Evolutionary conservation across 345 rosid genomes (phyloP).

Genomic region (Reutealis trisperma): DNA sequence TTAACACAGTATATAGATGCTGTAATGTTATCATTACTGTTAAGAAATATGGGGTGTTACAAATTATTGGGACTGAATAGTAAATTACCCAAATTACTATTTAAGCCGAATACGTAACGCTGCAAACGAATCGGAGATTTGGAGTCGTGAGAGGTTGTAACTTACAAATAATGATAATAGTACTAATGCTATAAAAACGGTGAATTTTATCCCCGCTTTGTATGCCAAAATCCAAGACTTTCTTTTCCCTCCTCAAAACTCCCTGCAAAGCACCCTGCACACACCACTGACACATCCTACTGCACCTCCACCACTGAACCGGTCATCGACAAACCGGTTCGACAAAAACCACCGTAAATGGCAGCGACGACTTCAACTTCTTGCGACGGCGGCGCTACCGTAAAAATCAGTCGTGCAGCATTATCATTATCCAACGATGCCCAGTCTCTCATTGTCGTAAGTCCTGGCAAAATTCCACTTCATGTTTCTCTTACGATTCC

Average conservation of each 20-base stretch:
- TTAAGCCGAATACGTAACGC: no score
- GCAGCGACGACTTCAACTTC: conserved; percentile 11
- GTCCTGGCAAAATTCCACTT: conserved; percentile 6
- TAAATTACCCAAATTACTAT: no score
- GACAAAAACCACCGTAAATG: background rate
- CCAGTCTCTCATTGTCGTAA: conserved; percentile 54
- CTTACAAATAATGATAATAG: no score
- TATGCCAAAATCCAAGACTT: no score
- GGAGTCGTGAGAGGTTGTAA: no score
- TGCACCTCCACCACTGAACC: background rate
- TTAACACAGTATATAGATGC: no score
- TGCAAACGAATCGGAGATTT: no score
- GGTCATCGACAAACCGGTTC: background rate
- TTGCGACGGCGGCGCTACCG: conserved; percentile 36
- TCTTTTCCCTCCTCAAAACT: background rate
- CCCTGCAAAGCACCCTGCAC: conserved; percentile 10
- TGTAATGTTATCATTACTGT: no score
- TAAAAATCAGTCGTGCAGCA: conserved; percentile 55
- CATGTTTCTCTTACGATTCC: background rate
- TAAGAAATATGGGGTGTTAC: no score
- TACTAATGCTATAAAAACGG: no score
- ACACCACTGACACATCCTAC: background rate
- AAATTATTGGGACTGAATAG: no score
- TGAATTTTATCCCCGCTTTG: background rate
- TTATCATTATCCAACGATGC: conserved; percentile 49